phyloP scores from a whole-genome alignment of 1,139 yeast genomes.

The Scheffersomyces insectosa region DNA sequence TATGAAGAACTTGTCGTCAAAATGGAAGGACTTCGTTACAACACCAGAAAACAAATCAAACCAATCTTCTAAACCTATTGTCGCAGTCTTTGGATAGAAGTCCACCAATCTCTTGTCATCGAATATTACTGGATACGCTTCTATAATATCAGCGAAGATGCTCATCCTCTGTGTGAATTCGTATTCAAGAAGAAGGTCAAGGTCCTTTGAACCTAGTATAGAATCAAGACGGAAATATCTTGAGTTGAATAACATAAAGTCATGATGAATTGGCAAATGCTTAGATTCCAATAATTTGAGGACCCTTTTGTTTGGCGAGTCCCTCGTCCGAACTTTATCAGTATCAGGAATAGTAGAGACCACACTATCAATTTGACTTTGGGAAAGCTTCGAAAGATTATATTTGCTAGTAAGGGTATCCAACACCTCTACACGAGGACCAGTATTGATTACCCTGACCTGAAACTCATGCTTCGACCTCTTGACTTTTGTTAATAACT shows the following conservation, averaged over 20 bases:
- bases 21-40: conserved; percentile 47
- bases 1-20: conserved; percentile 34
- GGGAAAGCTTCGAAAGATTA: conserved; percentile 12
- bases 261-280: conserved; percentile 35
- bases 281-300: conserved; percentile 22
- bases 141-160: conserved; percentile 29
- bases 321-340: too few species aligned
- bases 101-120: conserved; percentile 4
- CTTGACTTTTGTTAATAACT: conserved; percentile 30
- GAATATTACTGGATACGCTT: conserved; percentile 32
- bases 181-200: conserved; percentile 31
- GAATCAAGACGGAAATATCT: conserved; percentile 38
- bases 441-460: conserved; percentile 35
- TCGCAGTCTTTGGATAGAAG: conserved; percentile 19
- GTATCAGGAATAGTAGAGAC: neutral
- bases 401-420: conserved; percentile 7
- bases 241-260: conserved; percentile 41
- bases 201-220: conserved; percentile 19
- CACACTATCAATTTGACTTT: conserved; percentile 16
- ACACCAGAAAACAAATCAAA: conserved; percentile 46
- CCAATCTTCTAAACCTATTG: conserved; percentile 34
- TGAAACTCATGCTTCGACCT: conserved; percentile 26
- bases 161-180: conserved; percentile 38
- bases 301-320: conserved; percentile 3
- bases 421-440: conserved; percentile 11